phyloP scores from a whole-genome alignment of 2,329 filamentous ascomycete species.

The Coleophoma cylindrospora region DNA sequence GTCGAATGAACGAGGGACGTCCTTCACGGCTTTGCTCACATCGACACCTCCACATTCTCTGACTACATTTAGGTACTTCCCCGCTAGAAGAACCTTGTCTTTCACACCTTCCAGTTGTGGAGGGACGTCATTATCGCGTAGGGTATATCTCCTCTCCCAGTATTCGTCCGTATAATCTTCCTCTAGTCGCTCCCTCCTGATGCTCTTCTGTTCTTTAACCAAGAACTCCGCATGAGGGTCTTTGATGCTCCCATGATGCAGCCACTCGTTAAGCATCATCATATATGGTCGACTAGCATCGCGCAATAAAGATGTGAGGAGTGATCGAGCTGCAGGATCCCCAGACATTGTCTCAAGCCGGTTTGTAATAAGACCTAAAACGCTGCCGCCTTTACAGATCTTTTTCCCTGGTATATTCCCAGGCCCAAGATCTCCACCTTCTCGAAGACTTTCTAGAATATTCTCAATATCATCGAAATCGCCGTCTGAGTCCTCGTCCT shows the following conservation, averaged over 20 bases:
- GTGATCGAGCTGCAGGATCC: conserved; percentile 77
- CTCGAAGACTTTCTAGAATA: conserved; percentile 82
- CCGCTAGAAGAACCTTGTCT: conserved; percentile 89
- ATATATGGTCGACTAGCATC: conserved; percentile 94
- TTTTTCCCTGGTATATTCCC: conserved; percentile 81
- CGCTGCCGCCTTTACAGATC: conserved; percentile 93
- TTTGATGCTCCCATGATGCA: conserved; percentile 91
- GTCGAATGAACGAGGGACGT: conserved; percentile 90
- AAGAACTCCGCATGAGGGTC: conserved; percentile 93
- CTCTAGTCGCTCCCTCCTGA: conserved; percentile 82
- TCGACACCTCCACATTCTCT: conserved; percentile 95
- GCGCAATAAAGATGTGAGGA: conserved; percentile 76
- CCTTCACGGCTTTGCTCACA: conserved; percentile 79
- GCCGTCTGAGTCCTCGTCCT: conserved; percentile 58
- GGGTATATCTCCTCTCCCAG: conserved; percentile 96
- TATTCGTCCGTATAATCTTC: conserved; percentile 99
- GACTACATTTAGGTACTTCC: conserved; percentile 97
- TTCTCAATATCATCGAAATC: conserved; percentile 83
- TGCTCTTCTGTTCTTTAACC: conserved; percentile 93
- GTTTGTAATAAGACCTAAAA: conserved; percentile 82
- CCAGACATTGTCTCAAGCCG: conserved; percentile 86
- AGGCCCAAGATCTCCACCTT: conserved; percentile 76
- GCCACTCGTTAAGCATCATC: conserved; percentile 97
- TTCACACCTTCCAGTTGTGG: conserved; percentile 88
- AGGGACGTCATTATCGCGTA: conserved; percentile 85